A percentile compares a stretch with the other conserved stretches of the same genome.
phyloP scores from a whole-genome alignment of 108 stramenopile genomes.

The Pseudonitzschia pungens region DNA sequence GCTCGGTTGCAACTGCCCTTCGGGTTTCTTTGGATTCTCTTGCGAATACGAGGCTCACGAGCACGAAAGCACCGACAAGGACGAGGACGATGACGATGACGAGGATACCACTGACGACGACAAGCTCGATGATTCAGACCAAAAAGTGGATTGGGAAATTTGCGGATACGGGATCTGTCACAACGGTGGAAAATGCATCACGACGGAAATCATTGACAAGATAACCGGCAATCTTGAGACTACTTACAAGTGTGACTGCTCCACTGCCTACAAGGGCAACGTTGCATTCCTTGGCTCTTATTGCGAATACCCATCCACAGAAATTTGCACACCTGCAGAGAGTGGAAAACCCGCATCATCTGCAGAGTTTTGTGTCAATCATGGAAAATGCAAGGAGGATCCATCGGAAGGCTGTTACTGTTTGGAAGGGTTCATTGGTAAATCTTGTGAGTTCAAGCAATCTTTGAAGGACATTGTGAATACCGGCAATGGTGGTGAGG shows the following conservation, averaged over 20 bases:
- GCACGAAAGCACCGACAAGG: background rate
- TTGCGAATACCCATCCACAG: constrained; percentile 36
- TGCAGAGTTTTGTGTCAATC: constrained; percentile 28
- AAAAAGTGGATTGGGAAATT: constrained; percentile 1
- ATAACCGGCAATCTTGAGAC: constrained; percentile 10
- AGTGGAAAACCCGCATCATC: constrained; percentile 13
- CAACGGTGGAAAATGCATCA: constrained; percentile 46
- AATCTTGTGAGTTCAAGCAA: constrained; percentile 35
- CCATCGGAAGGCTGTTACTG: constrained; percentile 31
- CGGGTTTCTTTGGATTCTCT: constrained; percentile 20
- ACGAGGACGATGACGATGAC: background rate
- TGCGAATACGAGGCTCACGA: constrained; percentile 12
- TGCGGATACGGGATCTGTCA: constrained; percentile 47
- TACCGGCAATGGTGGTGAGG: background rate
- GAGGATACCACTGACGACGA: background rate
- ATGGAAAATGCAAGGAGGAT: constrained; percentile 24
- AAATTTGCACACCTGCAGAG: constrained; percentile 12
- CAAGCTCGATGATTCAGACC: background rate
- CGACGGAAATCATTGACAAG: background rate
- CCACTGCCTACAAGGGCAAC: constrained; percentile 28
- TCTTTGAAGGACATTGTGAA: background rate
- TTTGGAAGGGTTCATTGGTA: constrained; percentile 35
- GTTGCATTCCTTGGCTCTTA: constrained; percentile 16
- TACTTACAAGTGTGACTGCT: constrained; percentile 45
- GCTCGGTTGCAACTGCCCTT: constrained; percentile 35